phyloP scores from a whole-genome alignment of 306 rosid genomes.

The Bauhinia variegata region DNA sequence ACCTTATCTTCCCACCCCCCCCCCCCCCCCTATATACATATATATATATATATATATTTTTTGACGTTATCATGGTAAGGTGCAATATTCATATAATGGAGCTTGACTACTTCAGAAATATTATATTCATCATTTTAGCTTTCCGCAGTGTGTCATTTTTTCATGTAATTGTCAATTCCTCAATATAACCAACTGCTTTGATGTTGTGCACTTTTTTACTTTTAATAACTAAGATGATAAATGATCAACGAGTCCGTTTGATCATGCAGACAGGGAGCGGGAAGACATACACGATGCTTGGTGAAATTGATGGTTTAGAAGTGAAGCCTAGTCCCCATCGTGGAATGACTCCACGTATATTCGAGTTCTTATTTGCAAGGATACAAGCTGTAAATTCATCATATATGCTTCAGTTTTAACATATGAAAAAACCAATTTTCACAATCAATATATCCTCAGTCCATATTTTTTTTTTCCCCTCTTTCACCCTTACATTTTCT shows the following conservation, averaged over 20 bases:
- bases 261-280: conserved; percentile 96
- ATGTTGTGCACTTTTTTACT: conserved; percentile 10
- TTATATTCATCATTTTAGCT: conserved; percentile 11
- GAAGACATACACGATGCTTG: conserved; percentile 97
- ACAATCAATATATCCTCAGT: conserved; percentile 9
- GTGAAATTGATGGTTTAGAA: conserved; percentile 88
- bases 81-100: too few relatives aligned
- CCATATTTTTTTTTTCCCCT: conserved; percentile 26
- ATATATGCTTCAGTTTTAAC: conserved; percentile 24
- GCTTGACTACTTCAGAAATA: background rate
- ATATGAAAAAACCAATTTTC: conserved; percentile 3
- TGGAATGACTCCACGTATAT: conserved; percentile 95
- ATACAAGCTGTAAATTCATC: conserved; percentile 80
- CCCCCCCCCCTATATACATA: too few relatives aligned
- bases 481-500: conserved; percentile 25
- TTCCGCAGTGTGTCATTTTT: conserved; percentile 1
- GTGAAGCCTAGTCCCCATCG: conserved; percentile 84
- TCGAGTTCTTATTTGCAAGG: conserved; percentile 96
- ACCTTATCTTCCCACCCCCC: too few relatives aligned
- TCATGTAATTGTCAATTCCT: conserved; percentile 6
- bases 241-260: conserved; percentile 33
- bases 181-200: conserved; percentile 8
- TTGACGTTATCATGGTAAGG: background rate
- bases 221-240: conserved; percentile 18
- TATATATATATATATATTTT: too few relatives aligned